Percentiles rank a stretch among this genome's conserved stretches.
These are phyloP conservation scores for Fusarium gaditjirri DNA, from an alignment of 2,329 filamentous ascomycete species.

Conservation along the genomic window DNA sequence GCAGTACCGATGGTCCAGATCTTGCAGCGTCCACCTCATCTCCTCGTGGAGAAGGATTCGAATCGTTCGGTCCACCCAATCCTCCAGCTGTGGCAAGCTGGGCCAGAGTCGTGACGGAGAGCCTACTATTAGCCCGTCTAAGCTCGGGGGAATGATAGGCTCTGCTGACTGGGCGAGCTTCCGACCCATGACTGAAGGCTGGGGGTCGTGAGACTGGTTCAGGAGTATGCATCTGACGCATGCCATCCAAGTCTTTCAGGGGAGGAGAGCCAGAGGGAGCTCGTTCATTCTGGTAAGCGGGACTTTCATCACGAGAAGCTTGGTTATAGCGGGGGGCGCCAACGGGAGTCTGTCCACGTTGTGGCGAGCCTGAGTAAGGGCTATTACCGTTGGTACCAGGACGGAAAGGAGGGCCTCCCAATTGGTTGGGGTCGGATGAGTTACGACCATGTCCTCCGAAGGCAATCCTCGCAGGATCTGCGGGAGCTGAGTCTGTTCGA, in stretches of 20 bases:
- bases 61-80: constrained; percentile 55
- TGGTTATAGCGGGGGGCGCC: constrained; percentile 57
- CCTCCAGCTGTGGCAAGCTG: constrained; percentile 80
- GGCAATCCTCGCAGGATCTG: constrained; percentile 53
- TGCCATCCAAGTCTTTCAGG: constrained; percentile 63
- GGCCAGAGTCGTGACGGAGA: constrained; percentile 83
- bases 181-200: constrained; percentile 79
- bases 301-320: constrained; percentile 60
- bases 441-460: constrained; percentile 57
- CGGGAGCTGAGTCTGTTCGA: constrained; percentile 64
- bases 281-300: constrained; percentile 68
- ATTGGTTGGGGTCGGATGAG: constrained; percentile 57
- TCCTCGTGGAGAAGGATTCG: constrained; percentile 45
- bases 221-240: constrained; percentile 70
- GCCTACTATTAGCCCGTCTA: constrained; percentile 82
- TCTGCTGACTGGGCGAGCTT: constrained; percentile 72
- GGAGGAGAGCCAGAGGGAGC: constrained; percentile 50
- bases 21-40: constrained; percentile 49
- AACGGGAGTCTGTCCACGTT: constrained; percentile 50
- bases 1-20: constrained; percentile 61
- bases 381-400: constrained; percentile 41
- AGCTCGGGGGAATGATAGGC: constrained; percentile 82
- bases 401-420: constrained; percentile 41
- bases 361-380: constrained; percentile 48
- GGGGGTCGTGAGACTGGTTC: constrained; percentile 83